Evolutionary conservation across 805 yeast genomes (phyloP), one percentile per base, ranked within the genome.

Genomic region (Nakazawaea pomicola): DNA sequence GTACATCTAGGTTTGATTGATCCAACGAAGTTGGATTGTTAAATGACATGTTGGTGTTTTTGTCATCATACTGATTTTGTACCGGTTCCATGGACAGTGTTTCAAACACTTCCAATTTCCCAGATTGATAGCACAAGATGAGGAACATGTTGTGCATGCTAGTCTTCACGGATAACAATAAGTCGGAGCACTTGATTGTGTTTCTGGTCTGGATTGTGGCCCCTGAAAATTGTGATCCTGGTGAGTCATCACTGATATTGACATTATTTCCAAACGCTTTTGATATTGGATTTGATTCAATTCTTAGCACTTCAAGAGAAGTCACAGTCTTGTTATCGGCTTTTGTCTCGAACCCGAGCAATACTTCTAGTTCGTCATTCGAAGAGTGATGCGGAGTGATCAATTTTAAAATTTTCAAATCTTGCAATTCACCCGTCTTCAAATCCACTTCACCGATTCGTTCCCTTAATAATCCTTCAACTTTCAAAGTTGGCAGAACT

Each of bases 81-180:
- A 51, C 30, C 4, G 47, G 33, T 25, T 49, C 43, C 33, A 69
- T 53, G 7, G 51, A 52, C 24, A 50, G 45, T 32, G 80, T 61
- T 32, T 69, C 65, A 33, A 79, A 51, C 1, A 74, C 43, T 46
- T 69, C 72, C n/a, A 76, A 52, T 9, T 50, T 46, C 1, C 83
- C 83, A 48, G 62, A 62, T 14, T 62, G 63, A 33, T 64, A 65
- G 5, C 62, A 53, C 4, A 76, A 44, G 12, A 68, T 49, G 16
- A 76, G 45, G 10, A 65, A 53, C 30, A 62, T 57, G 38, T 73
- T 80, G 18, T 64, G 55, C 23, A 64, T 57, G 6, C 62, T 55
- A 1, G 70, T 49, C 17, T 54, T 51, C 4, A 71, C 53, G 2
- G 61, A 56, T 51, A 51, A 60, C 16, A 57, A 53, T 36, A 27